phyloP scores from a whole-genome alignment of 352 stramenopile species.

The Pythium pectinolyticum region DNA sequence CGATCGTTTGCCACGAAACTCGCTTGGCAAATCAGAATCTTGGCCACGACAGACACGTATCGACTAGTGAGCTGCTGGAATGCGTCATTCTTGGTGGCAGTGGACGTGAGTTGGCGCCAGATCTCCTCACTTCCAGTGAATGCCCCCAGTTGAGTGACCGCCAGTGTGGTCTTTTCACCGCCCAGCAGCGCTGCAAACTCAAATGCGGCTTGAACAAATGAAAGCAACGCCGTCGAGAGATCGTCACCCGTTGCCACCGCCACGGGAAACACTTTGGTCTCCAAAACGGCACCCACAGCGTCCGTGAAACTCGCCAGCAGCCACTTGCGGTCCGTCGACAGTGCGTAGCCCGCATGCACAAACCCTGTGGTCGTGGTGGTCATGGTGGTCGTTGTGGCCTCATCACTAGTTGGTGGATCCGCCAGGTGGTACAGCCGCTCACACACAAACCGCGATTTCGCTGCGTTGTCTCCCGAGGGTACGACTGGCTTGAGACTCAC shows the following conservation, averaged over 20 bases:
- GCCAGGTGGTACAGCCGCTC: constrained; percentile 69
- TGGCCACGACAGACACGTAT: constrained; percentile 39
- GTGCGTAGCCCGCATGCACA: constrained; percentile 39
- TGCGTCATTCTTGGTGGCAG: neutral
- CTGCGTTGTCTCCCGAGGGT: neutral
- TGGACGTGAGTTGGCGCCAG: constrained; percentile 35
- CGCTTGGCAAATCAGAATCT: constrained; percentile 43
- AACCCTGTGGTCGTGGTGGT: neutral
- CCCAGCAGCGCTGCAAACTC: constrained; percentile 62
- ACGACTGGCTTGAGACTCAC: constrained; percentile 48
- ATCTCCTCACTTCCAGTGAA: constrained; percentile 30
- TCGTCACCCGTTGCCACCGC: constrained; percentile 15
- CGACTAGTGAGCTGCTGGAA: constrained; percentile 9
- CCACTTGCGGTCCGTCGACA: constrained; percentile 64
- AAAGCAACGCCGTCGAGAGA: constrained; percentile 36
- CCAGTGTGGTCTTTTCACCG: constrained; percentile 44
- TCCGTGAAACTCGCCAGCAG: constrained; percentile 55
- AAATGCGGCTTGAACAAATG: constrained; percentile 51
- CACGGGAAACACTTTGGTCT: constrained; percentile 49
- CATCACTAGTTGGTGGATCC: constrained; percentile 24
- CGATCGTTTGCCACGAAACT: constrained; percentile 33
- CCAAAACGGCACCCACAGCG: constrained; percentile 56
- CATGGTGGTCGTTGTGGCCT: constrained; percentile 11
- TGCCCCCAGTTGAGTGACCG: constrained; percentile 41
- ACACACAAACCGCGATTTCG: constrained; percentile 44